phyloP scores from a whole-genome alignment of 306 rosid species.

The Albizia julibrissin region DNA sequence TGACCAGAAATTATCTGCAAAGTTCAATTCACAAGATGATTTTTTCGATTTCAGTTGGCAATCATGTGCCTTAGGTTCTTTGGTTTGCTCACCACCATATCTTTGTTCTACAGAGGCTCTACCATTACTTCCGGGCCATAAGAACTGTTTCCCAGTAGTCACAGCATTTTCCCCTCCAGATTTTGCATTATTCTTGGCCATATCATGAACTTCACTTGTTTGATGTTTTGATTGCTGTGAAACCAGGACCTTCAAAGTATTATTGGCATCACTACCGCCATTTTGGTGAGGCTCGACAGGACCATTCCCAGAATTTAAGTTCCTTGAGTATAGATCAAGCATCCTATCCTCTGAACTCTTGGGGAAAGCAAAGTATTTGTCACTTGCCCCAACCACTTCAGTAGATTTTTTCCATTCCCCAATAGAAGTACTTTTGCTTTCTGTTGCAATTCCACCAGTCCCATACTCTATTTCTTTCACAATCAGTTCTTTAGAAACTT shows the following conservation, averaged over 20 bases:
- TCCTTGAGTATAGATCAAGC: constrained; percentile 78
- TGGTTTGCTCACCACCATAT: constrained; percentile 43
- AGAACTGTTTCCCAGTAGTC: constrained; percentile 54
- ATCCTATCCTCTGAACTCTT: constrained; percentile 67
- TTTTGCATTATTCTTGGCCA: constrained; percentile 45
- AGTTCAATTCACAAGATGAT: constrained; percentile 55
- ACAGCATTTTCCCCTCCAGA: constrained; percentile 47
- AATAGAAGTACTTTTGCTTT: constrained; percentile 53
- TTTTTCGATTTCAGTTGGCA: constrained; percentile 50
- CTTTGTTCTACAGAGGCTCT: constrained; percentile 51
- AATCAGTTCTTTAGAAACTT: constrained; percentile 78
- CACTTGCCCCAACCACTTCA: constrained; percentile 65
- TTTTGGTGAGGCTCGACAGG: constrained; percentile 47
- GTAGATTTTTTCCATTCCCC: constrained; percentile 62
- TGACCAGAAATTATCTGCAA: constrained; percentile 66
- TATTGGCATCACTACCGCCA: constrained; percentile 43
- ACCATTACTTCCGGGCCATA: constrained; percentile 69
- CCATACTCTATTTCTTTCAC: constrained; percentile 97
- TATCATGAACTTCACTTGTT: constrained; percentile 44
- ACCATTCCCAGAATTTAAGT: constrained; percentile 66
- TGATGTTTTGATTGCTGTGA: constrained; percentile 52
- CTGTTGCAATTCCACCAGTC: constrained; percentile 61
- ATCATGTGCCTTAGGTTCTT: constrained; percentile 60
- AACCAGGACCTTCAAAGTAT: constrained; percentile 43
- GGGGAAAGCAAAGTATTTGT: constrained; percentile 60